Conservation (phyloP, 805 yeast species). For the Peterozyma xylosa region DNA sequence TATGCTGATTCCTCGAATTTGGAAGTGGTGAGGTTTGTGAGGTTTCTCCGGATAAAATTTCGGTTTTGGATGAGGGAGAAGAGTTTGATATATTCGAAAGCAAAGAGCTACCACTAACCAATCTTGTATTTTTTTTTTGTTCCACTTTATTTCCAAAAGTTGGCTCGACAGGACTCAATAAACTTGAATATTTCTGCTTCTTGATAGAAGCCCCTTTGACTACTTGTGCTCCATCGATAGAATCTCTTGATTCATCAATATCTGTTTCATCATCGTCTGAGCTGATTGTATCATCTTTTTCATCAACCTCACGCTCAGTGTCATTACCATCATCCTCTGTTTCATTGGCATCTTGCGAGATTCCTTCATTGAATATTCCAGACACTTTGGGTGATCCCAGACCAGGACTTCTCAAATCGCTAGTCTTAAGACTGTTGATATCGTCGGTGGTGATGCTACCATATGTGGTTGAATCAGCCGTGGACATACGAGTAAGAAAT, state of each 20-base stretch:
- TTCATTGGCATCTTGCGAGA: too few relatives aligned
- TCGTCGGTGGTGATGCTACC: conserved; percentile 18
- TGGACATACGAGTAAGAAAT: conserved; percentile 1
- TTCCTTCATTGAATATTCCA: too few relatives aligned
- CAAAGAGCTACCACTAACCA: too few relatives aligned
- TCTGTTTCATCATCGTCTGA: conserved; percentile 5
- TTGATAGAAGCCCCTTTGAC: neutral
- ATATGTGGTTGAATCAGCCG: conserved; percentile 5
- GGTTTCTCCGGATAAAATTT: too few relatives aligned
- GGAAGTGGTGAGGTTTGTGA: too few relatives aligned
- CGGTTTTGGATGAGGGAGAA: too few relatives aligned
- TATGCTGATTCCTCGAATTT: too few relatives aligned
- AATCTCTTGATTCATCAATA: neutral
- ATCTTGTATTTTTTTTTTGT: too few relatives aligned
- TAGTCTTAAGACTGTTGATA: conserved; percentile 7
- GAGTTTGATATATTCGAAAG: too few relatives aligned
- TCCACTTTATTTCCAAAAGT: too few relatives aligned
- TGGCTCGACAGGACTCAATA: neutral
- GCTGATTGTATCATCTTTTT: neutral
- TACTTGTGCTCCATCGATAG: neutral
- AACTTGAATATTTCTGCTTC: conserved; percentile 4
- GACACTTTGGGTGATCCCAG: too few relatives aligned
- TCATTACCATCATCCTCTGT: neutral
- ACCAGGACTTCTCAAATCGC: conserved; percentile 1
- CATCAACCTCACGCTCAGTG: conserved; percentile 3